A percentile compares a stretch with the other conserved stretches of the same genome.
Conservation (phyloP, 2,329 filamentous ascomycete species). For the Colletotrichum chrysophilum region DNA sequence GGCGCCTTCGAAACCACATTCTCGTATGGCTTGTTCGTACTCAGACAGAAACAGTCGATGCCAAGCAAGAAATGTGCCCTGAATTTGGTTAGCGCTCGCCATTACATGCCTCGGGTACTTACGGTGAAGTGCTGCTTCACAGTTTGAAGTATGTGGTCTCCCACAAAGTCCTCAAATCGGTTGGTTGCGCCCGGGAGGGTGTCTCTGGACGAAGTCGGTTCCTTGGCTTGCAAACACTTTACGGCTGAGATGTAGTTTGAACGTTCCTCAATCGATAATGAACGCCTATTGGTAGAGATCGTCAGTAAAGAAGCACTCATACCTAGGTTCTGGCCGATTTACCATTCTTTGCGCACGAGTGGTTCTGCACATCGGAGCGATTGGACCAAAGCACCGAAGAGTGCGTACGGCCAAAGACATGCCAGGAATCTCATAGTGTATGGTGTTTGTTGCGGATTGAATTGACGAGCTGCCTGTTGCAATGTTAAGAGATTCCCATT, state of each 20-base stretch:
- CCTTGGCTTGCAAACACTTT: background rate
- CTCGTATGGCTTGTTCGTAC: background rate
- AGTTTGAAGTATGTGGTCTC: background rate
- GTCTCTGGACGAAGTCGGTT: background rate
- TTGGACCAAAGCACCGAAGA: background rate
- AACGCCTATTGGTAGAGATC: background rate
- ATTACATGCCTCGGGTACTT: background rate
- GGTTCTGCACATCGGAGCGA: background rate
- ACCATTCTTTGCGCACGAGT: background rate
- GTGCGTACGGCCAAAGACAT: background rate
- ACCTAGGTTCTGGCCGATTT: background rate
- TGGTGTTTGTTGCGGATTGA: background rate
- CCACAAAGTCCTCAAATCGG: background rate
- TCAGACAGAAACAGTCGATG: background rate
- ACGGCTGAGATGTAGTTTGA: background rate
- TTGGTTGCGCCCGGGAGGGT: background rate
- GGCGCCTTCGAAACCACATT: background rate
- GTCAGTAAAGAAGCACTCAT: background rate
- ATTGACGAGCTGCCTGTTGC: background rate
- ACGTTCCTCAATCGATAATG: background rate
- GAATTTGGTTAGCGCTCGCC: background rate
- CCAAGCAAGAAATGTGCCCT: background rate
- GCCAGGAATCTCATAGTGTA: background rate
- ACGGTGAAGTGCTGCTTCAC: background rate
- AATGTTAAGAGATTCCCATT: rapidly evolving